Evolutionary conservation across 192 early-diverging fungal genomes (phyloP).

Genomic region (Backusella australiensis): DNA sequence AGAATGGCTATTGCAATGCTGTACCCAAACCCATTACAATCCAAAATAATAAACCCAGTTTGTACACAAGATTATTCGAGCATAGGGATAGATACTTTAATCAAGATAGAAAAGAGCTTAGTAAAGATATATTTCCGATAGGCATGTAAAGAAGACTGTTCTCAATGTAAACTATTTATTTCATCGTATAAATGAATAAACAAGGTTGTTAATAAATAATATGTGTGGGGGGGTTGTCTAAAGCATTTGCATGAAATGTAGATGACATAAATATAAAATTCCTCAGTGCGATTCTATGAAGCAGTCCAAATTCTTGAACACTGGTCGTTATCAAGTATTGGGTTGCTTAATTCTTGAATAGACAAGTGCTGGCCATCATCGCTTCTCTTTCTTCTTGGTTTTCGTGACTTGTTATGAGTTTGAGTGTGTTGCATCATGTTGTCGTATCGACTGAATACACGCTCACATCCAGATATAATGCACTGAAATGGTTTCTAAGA

Average conservation of each 20-base stretch:
- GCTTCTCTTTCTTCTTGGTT: background rate
- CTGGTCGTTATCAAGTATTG: background rate
- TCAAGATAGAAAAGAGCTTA: background rate
- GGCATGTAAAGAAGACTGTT: background rate
- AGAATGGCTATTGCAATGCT: background rate
- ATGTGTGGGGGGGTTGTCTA: too few relatives aligned
- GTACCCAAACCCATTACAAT: background rate
- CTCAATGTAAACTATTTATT: background rate
- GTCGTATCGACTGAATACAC: constrained; percentile 74
- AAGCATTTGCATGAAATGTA: background rate
- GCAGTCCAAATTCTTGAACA: background rate
- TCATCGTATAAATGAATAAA: background rate
- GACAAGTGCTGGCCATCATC: background rate
- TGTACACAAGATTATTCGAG: background rate
- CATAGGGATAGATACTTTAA: background rate
- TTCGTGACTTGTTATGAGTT: constrained; percentile 41
- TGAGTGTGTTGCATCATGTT: constrained; percentile 80
- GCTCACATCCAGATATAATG: constrained; percentile 55
- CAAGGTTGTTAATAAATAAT: background rate
- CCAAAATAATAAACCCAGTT: background rate
- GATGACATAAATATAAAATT: background rate
- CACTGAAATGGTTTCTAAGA: constrained; percentile 71
- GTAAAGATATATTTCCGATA: constrained; percentile 6
- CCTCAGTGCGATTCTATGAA: background rate
- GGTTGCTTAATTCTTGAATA: background rate